Percentiles rank a stretch among this genome's conserved stretches.
phyloP scores from a whole-genome alignment of 495 filamentous ascomycete genomes.

The Penicillium canariense region DNA sequence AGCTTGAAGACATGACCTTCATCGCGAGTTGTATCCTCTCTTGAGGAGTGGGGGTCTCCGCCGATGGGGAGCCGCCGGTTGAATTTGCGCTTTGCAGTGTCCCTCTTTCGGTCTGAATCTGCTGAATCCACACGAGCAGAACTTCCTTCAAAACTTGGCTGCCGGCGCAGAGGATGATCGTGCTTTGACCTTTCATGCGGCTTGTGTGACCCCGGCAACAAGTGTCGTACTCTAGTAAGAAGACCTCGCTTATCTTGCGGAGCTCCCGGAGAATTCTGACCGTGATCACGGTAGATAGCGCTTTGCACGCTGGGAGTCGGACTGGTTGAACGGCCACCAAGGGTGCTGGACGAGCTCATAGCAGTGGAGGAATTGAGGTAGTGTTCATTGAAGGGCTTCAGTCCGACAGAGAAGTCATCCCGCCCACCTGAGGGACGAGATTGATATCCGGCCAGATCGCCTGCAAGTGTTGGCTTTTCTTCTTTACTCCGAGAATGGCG shows the following conservation, averaged over 20 bases:
- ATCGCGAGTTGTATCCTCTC: slow-evolving; percentile 28
- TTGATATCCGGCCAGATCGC: slow-evolving; percentile 45
- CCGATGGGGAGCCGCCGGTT: slow-evolving; percentile 58
- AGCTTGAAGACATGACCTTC: slow-evolving; percentile 59
- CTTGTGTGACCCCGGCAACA: slow-evolving; percentile 23
- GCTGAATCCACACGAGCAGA: slow-evolving; percentile 28
- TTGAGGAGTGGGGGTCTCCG: slow-evolving; percentile 18
- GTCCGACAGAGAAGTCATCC: slow-evolving; percentile 62
- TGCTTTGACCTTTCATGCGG: slow-evolving; percentile 29
- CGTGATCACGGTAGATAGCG: slow-evolving; percentile 43
- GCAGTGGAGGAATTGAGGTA: slow-evolving; percentile 39
- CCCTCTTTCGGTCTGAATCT: slow-evolving; percentile 47
- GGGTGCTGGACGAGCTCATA: slow-evolving; percentile 48
- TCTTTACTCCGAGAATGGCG: slow-evolving; percentile 69
- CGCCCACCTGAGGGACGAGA: slow-evolving; percentile 61
- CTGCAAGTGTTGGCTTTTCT: slow-evolving; percentile 54
- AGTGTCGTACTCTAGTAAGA: slow-evolving; percentile 58
- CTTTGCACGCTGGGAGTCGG: slow-evolving; percentile 71
- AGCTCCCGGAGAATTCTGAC: slow-evolving; percentile 58
- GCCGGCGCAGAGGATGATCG: slow-evolving; percentile 49
- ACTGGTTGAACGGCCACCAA: slow-evolving; percentile 62
- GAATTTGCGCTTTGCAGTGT: slow-evolving; percentile 36
- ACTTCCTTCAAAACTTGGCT: slow-evolving; percentile 44
- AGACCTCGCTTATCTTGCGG: slow-evolving; percentile 63
- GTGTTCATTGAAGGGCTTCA: slow-evolving; percentile 50